phyloP scores from a whole-genome alignment of 2,329 filamentous ascomycete species.

The Fusarium gaditjirri region DNA sequence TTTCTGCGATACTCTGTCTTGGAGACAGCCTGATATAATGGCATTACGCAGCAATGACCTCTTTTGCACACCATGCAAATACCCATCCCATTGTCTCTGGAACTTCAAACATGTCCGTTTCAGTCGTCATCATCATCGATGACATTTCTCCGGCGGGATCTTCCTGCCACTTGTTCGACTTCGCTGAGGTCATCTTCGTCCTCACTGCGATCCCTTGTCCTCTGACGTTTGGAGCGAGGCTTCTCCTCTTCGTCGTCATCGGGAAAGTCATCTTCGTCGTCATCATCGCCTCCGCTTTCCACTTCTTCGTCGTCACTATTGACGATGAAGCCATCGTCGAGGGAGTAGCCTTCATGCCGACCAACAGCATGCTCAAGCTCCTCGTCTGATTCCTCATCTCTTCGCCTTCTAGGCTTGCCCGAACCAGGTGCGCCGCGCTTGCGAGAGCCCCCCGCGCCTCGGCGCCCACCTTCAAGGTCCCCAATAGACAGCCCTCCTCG shows the following conservation, averaged over 20 bases:
- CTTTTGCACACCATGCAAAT: constrained; percentile 4
- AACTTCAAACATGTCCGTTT: constrained; percentile 7
- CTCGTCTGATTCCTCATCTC: constrained; percentile 82
- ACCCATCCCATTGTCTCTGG: not conserved
- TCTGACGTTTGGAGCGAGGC: constrained; percentile 61
- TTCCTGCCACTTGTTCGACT: constrained; percentile 59
- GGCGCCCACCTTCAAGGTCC: constrained; percentile 73
- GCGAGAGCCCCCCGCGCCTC: constrained; percentile 58
- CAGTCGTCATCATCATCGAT: constrained; percentile 71
- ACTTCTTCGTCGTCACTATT: constrained; percentile 77
- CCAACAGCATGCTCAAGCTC: constrained; percentile 70
- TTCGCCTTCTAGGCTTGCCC: constrained; percentile 63
- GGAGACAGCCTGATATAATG: constrained; percentile 2
- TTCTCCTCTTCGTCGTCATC: constrained; percentile 64
- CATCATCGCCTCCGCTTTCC: constrained; percentile 71
- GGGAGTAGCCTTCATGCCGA: constrained; percentile 79
- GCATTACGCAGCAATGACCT: constrained; percentile 30
- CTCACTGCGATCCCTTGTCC: constrained; percentile 58
- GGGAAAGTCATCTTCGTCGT: constrained; percentile 68
- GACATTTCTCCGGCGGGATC: constrained; percentile 64
- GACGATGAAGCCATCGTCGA: constrained; percentile 82
- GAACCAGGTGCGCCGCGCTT: constrained; percentile 64
- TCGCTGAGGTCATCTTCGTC: constrained; percentile 65
- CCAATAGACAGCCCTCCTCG: constrained; percentile 72
- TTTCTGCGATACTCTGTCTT: not conserved